Conservation (phyloP, 352 stramenopile species). For the Globisporangium orthogonon region DNA sequence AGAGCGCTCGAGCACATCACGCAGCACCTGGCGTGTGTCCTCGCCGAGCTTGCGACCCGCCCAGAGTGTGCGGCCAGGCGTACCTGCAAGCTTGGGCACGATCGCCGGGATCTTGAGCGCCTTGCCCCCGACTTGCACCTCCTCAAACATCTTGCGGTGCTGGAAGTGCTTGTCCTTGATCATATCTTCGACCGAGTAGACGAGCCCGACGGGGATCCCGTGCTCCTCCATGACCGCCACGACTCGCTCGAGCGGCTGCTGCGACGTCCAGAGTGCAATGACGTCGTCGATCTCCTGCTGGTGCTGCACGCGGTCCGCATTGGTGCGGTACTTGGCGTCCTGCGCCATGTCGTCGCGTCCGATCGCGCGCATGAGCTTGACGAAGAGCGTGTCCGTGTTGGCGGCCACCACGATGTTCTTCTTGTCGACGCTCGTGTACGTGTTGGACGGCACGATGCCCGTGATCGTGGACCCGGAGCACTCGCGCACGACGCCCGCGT, state of each 20-base stretch:
- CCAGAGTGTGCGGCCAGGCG: constrained; percentile 55
- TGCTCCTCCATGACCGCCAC: constrained; percentile 54
- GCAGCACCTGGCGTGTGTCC: constrained; percentile 61
- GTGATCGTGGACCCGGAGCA: constrained; percentile 86
- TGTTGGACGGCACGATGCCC: constrained; percentile 85
- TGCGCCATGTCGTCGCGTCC: constrained; percentile 45
- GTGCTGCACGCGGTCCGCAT: constrained; percentile 53
- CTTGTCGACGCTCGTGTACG: constrained; percentile 72
- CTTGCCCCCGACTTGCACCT: constrained; percentile 29
- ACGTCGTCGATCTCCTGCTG: constrained; percentile 58
- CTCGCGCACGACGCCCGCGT: constrained; percentile 67
- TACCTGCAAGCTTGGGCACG: constrained; percentile 59
- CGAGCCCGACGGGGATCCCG: constrained; percentile 52
- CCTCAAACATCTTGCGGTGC: constrained; percentile 74
- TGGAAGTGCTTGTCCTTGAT: constrained; percentile 59
- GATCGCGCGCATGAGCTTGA: constrained; percentile 75
- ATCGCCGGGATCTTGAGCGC: constrained; percentile 70
- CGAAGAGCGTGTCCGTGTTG: constrained; percentile 81
- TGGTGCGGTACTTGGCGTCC: constrained; percentile 57
- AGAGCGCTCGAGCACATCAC: constrained; percentile 44
- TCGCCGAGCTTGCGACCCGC: constrained; percentile 60
- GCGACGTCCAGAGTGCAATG: constrained; percentile 47
- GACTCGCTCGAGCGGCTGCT: constrained; percentile 35
- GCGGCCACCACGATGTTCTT: constrained; percentile 85
- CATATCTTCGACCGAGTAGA: constrained; percentile 84